Evolutionary conservation across 768 basidiomycete species (phyloP).

Genomic region (Chlorophyllum brunneum): DNA sequence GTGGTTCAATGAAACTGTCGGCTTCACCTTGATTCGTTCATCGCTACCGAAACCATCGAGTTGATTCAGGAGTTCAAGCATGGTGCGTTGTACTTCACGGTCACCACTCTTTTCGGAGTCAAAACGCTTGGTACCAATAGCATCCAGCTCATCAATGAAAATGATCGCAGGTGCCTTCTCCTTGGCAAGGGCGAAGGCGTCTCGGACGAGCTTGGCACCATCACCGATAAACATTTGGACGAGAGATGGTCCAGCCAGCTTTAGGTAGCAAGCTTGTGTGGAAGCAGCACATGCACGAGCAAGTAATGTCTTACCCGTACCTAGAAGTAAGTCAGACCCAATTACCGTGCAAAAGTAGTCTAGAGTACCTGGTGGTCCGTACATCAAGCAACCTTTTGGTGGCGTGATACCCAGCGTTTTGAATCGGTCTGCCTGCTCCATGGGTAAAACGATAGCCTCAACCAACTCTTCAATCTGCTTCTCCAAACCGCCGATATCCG

Average conservation of each 20-base stretch:
- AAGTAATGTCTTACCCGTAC: slow-evolving; percentile 96
- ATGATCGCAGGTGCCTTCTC: slow-evolving; percentile 99
- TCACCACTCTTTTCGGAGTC: slow-evolving; percentile 99
- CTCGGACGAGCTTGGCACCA: slow-evolving; percentile 97
- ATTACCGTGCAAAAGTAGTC: slow-evolving; percentile 10
- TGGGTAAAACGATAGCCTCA: slow-evolving; percentile 96
- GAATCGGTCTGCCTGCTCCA: slow-evolving; percentile 98
- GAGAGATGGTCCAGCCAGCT: slow-evolving; percentile 94
- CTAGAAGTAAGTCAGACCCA: slow-evolving; percentile 22
- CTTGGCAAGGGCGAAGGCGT: slow-evolving; percentile 97
- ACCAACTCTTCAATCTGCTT: slow-evolving; percentile 99
- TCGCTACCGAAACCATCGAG: slow-evolving; percentile 97
- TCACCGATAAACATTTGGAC: slow-evolving; percentile 99
- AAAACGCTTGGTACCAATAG: slow-evolving; percentile 98
- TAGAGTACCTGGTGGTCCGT: slow-evolving; percentile 85
- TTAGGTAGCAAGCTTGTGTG: slow-evolving; percentile 96
- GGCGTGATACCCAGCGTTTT: slow-evolving; percentile 97
- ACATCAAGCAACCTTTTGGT: slow-evolving; percentile 98
- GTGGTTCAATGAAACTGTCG: background rate
- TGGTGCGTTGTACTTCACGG: slow-evolving; percentile 99
- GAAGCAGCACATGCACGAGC: slow-evolving; percentile 98
- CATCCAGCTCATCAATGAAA: slow-evolving; percentile 97
- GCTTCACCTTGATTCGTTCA: slow-evolving; percentile 86
- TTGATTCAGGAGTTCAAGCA: slow-evolving; percentile 98
- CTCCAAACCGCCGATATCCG: slow-evolving; percentile 96